Percentiles rank a stretch among this genome's conserved stretches.
These are phyloP conservation scores for Acacia concinna DNA, from an alignment of 331 rosid species.

Conservation along the genomic window DNA sequence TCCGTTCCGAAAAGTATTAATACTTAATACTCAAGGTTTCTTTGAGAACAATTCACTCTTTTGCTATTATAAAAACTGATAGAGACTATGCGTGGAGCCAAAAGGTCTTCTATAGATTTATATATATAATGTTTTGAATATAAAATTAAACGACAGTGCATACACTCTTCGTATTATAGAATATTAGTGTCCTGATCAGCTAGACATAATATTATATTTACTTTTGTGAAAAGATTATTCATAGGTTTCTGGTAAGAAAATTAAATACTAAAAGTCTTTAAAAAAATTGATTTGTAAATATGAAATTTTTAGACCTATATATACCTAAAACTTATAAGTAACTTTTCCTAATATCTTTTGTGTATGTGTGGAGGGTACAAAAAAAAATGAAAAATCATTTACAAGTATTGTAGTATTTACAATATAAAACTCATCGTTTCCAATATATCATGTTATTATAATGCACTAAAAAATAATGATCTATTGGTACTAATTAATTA, in stretches of 20 bases:
- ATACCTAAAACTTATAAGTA: too few relatives aligned
- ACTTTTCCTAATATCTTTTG: not conserved
- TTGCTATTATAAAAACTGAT: constrained; percentile 1
- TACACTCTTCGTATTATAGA: not conserved
- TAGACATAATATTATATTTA: not conserved
- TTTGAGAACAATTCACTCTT: constrained; percentile 54
- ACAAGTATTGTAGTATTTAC: not conserved
- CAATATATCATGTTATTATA: not conserved
- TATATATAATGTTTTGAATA: not conserved
- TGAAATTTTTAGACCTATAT: too few relatives aligned
- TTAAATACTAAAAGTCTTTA: not conserved
- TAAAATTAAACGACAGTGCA: not conserved
- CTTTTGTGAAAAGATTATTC: not conserved
- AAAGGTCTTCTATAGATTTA: constrained; percentile 35
- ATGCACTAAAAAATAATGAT: not conserved
- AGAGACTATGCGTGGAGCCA: constrained; percentile 17
- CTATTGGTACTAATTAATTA: not conserved
- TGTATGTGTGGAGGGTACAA: not conserved
- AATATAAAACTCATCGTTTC: not conserved
- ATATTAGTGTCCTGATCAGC: not conserved
- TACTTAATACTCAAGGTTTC: constrained; percentile 43
- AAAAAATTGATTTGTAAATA: too few relatives aligned
- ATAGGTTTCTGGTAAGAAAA: not conserved
- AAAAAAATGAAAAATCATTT: not conserved
- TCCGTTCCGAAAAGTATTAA: constrained; percentile 37